Percentiles rank a stretch among this genome's conserved stretches.
These are phyloP conservation scores for Oryza meyeriana DNA, from an alignment of 176 grass and related monocot species.

Conservation along the genomic window DNA sequence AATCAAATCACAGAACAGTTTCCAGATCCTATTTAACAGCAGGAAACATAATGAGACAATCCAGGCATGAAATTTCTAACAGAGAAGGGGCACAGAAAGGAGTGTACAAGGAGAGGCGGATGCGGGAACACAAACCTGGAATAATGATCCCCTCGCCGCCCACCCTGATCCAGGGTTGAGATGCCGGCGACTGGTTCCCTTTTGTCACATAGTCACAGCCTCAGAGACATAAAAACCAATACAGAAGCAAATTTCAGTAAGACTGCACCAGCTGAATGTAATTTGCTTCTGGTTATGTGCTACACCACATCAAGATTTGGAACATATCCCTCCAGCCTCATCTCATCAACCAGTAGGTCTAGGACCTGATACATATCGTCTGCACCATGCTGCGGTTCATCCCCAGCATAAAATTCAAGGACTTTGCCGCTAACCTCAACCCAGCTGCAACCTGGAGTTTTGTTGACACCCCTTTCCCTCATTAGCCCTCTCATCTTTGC, in stretches of 20 bases:
- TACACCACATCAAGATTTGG: constrained; percentile 58
- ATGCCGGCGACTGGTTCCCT: too few species aligned
- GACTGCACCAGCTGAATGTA: not conserved
- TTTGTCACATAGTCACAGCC: not conserved
- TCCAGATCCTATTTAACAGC: too few species aligned
- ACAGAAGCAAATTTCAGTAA: not conserved
- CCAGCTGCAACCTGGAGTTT: constrained; percentile 92
- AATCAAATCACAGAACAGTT: too few species aligned
- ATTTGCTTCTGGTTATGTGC: not conserved
- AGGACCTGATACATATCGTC: constrained; percentile 64
- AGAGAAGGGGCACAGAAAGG: too few species aligned
- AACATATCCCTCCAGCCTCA: constrained; percentile 70
- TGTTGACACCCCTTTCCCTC: constrained; percentile 73
- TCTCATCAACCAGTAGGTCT: constrained; percentile 51
- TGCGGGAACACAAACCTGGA: too few species aligned
- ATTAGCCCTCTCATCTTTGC: constrained; percentile 77
- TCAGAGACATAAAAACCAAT: not conserved
- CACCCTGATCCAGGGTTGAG: too few species aligned
- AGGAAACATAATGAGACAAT: too few species aligned
- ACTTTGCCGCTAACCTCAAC: constrained; percentile 63
- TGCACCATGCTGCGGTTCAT: constrained; percentile 45
- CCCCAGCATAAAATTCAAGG: constrained; percentile 76
- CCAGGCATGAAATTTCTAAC: too few species aligned
- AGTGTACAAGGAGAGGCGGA: too few species aligned
- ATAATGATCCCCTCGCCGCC: too few species aligned